Conservation (phyloP, 345 rosid genomes). For the Eucalyptus polybractea region DNA sequence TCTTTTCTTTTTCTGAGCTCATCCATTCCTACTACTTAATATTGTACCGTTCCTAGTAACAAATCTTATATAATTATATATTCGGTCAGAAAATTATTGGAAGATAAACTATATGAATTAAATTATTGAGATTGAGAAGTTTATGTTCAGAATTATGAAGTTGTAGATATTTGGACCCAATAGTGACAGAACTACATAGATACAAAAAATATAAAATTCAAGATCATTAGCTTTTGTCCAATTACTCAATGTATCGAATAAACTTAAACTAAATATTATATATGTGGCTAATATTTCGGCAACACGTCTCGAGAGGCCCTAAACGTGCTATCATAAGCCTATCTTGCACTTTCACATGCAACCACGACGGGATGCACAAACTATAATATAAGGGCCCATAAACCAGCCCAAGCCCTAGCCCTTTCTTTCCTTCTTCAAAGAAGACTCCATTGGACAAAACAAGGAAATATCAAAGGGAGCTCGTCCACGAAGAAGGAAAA, state of each 20-base stretch:
- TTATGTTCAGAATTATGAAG: not conserved
- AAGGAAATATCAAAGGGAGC: no score
- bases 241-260: not conserved
- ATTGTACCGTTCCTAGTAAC: not conserved
- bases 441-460: no score
- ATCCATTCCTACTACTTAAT: not conserved
- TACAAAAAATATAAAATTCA: not conserved
- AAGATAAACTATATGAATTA: not conserved
- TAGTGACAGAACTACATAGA: not conserved
- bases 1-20: not conserved
- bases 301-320: not conserved
- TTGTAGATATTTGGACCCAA: not conserved
- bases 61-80: not conserved
- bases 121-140: not conserved
- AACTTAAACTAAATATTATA: not conserved
- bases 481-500: no score
- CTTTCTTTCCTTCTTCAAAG: no score
- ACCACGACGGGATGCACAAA: not conserved
- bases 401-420: no score
- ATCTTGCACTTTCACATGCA: not conserved
- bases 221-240: not conserved
- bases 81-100: not conserved
- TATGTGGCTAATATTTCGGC: not conserved
- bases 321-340: not conserved
- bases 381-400: not conserved